These are phyloP conservation scores for Kodamaea nitidulidarum DNA, from an alignment of 805 yeast genomes.

Conservation along the genomic window DNA sequence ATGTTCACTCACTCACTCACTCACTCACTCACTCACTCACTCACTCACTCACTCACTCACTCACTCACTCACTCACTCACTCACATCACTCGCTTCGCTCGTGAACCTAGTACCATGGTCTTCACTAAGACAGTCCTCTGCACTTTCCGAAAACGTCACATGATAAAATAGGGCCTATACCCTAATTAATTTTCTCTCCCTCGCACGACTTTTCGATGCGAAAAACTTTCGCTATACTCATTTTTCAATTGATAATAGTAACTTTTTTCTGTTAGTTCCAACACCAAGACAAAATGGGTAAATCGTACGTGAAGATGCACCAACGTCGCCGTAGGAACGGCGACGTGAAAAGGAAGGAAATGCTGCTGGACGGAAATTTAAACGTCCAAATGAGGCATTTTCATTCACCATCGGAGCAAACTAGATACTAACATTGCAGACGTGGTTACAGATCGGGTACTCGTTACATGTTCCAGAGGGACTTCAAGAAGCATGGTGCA, in stretches of 20 bases:
- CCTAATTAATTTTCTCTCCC: not conserved
- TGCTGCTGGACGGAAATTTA: not conserved
- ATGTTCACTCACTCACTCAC: no score
- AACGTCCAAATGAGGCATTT: not conserved
- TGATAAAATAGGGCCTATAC: constrained; percentile 1
- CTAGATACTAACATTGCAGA: constrained; percentile 31
- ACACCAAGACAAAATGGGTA: constrained; percentile 30
- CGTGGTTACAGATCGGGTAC: constrained; percentile 99
- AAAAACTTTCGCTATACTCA: constrained; percentile 4
- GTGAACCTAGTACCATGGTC: not conserved
- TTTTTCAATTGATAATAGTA: constrained; percentile 5
- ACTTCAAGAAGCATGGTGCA: constrained; percentile 96
- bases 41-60: no score
- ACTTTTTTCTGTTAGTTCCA: constrained; percentile 11
- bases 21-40: no score
- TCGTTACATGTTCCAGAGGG: constrained; percentile 99
- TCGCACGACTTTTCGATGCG: constrained; percentile 2
- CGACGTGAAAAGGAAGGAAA: not conserved
- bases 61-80: no score
- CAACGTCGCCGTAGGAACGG: not conserved
- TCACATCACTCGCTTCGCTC: no score
- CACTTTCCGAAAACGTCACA: not conserved
- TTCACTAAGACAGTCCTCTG: no score
- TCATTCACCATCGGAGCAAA: not conserved
- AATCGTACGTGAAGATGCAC: constrained; percentile 30